Conservation (phyloP, 83 land plant genomes). For the Diphasiastrum complanatum region DNA sequence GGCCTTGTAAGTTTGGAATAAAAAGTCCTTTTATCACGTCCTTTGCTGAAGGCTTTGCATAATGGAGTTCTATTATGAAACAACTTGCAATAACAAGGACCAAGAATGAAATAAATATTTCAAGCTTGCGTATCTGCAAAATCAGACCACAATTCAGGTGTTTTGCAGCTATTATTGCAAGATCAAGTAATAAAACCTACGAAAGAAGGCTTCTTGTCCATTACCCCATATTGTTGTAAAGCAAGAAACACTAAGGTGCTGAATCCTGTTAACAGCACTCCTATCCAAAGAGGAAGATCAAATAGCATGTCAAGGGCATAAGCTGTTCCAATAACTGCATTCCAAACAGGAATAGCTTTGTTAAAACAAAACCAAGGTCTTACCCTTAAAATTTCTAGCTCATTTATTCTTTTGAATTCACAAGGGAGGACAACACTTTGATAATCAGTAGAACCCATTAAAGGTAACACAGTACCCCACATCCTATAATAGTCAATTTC, state of each 20-base stretch:
- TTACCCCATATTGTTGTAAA: constrained; percentile 11
- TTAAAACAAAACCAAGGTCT: not conserved
- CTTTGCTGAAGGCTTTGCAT: not conserved
- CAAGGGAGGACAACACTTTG: too few relatives aligned
- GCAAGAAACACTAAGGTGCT: constrained; percentile 14
- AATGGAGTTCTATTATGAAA: not conserved
- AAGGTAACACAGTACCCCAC: too few relatives aligned
- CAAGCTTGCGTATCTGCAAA: not conserved
- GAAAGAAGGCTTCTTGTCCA: not conserved
- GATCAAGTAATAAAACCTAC: too few relatives aligned
- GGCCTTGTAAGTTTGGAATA: not conserved
- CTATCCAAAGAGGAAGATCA: constrained; percentile 17
- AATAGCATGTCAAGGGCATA: constrained; percentile 25
- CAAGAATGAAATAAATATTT: not conserved
- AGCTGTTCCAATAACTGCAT: constrained; percentile 22
- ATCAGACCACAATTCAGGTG: too few relatives aligned
- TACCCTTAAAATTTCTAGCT: not conserved
- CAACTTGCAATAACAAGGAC: not conserved
- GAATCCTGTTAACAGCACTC: constrained; percentile 26
- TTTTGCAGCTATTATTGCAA: too few relatives aligned
- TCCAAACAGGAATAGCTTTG: not conserved
- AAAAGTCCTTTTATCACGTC: not conserved
- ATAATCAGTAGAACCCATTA: too few relatives aligned
- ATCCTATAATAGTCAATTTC: too few relatives aligned
- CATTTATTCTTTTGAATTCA: too few relatives aligned